Percentiles rank a stretch among this genome's conserved stretches.
phyloP scores from a whole-genome alignment of 352 stramenopile species.

The Globisporangium takayamanum region DNA sequence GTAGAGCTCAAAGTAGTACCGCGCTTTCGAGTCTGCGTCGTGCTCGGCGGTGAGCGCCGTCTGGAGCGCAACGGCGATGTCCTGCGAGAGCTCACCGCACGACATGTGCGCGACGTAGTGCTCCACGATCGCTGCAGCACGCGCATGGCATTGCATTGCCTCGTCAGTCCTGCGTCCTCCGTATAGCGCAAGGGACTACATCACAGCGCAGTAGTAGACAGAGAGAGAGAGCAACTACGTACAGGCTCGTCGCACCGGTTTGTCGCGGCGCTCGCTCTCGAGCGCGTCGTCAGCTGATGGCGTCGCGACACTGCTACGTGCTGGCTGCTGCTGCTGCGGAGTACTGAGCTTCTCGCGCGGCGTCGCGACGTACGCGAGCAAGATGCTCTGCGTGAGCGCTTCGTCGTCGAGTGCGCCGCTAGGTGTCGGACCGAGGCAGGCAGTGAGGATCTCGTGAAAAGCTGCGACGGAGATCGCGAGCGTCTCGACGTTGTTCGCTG shows the following conservation, averaged over 20 bases:
- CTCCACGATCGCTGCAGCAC: slow-evolving; percentile 8
- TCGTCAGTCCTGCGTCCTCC: background rate
- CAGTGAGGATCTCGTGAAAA: slow-evolving; percentile 17
- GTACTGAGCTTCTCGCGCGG: slow-evolving; percentile 5
- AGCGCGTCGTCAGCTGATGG: background rate
- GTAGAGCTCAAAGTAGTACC: slow-evolving; percentile 37
- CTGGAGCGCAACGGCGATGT: slow-evolving; percentile 27
- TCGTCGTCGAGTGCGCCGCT: slow-evolving; percentile 11
- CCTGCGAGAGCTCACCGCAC: slow-evolving; percentile 21
- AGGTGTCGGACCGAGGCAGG: slow-evolving; percentile 5
- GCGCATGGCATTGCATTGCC: background rate
- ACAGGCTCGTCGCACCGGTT: slow-evolving; percentile 5
- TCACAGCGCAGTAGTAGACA: background rate
- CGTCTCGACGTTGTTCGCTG: background rate
- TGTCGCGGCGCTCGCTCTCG: background rate
- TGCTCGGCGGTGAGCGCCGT: slow-evolving; percentile 13
- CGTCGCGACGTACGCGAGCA: slow-evolving; percentile 22
- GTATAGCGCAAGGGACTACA: no score
- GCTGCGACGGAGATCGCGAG: slow-evolving; percentile 12
- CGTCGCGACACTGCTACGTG: no score
- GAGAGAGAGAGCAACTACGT: background rate
- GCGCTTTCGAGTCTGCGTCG: slow-evolving; percentile 26
- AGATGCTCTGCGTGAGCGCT: slow-evolving; percentile 16
- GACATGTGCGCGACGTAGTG: slow-evolving; percentile 15
- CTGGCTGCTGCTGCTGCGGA: background rate